These are phyloP conservation scores for Phytophthora citricola DNA, from an alignment of 352 stramenopile species.

Conservation along the genomic window DNA sequence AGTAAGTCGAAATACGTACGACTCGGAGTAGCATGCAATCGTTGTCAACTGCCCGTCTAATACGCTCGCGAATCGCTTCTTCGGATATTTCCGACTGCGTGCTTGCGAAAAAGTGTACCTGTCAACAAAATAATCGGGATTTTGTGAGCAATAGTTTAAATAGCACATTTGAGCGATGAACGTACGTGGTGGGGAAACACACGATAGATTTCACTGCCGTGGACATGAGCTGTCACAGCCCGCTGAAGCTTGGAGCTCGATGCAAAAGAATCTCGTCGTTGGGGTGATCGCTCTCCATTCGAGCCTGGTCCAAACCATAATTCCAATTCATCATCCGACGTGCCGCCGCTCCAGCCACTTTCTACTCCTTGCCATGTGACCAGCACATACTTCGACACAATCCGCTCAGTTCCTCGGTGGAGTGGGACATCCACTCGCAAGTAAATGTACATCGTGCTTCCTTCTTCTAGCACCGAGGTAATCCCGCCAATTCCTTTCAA, in stretches of 20 bases:
- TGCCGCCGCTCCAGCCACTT: constrained; percentile 51
- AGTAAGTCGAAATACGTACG: constrained; percentile 37
- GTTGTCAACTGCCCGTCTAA: constrained; percentile 84
- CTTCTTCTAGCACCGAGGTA: constrained; percentile 71
- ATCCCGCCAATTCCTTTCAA: constrained; percentile 88
- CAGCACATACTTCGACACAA: constrained; percentile 89
- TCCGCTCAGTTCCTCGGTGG: constrained; percentile 78
- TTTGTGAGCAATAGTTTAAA: neutral
- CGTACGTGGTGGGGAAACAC: constrained; percentile 90
- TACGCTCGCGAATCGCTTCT: constrained; percentile 85
- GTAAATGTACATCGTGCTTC: constrained; percentile 91
- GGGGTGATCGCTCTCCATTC: constrained; percentile 46
- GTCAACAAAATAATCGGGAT: constrained; percentile 1
- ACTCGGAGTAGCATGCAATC: constrained; percentile 90
- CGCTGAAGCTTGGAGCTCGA: constrained; percentile 83
- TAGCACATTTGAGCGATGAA: neutral
- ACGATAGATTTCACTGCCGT: constrained; percentile 86
- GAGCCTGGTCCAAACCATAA: constrained; percentile 60
- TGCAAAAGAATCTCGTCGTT: constrained; percentile 51
- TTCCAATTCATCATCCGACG: constrained; percentile 79
- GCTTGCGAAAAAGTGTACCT: constrained; percentile 90
- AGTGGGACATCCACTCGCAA: constrained; percentile 87
- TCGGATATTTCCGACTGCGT: constrained; percentile 80
- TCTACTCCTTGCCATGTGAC: constrained; percentile 85
- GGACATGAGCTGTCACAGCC: constrained; percentile 79